Evolutionary conservation across 495 filamentous ascomycete species (phyloP).

Genomic region (Penicillium ucsense): DNA sequence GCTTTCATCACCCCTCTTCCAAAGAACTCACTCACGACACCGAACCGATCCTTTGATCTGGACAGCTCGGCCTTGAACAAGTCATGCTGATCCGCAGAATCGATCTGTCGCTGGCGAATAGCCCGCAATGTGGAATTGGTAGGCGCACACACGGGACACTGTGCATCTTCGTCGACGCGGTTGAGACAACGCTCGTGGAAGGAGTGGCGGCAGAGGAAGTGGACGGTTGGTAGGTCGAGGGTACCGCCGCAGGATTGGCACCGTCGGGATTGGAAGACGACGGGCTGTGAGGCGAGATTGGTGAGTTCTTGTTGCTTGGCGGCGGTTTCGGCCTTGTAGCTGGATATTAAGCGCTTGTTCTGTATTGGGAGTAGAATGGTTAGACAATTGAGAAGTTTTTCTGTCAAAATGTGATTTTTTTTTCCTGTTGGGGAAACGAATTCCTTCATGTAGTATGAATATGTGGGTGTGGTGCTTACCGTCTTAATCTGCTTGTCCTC

Average conservation of each 20-base stretch:
- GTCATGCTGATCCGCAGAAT: slow-evolving; percentile 81
- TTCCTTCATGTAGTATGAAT: no score
- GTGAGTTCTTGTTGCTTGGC: slow-evolving; percentile 67
- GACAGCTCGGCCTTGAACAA: slow-evolving; percentile 74
- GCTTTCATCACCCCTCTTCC: slow-evolving; percentile 77
- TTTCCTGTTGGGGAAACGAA: no score
- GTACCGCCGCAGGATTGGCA: slow-evolving; percentile 68
- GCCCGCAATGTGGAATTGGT: slow-evolving; percentile 80
- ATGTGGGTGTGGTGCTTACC: slow-evolving; percentile 20
- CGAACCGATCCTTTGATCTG: slow-evolving; percentile 76
- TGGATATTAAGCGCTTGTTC: slow-evolving; percentile 73
- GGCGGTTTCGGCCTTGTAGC: slow-evolving; percentile 80
- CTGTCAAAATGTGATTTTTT: neutral
- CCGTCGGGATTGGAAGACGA: slow-evolving; percentile 80
- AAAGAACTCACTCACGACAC: slow-evolving; percentile 86
- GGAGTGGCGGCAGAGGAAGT: slow-evolving; percentile 93
- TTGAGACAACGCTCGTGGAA: slow-evolving; percentile 86
- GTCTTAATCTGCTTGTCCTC: slow-evolving; percentile 76
- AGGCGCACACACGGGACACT: slow-evolving; percentile 76
- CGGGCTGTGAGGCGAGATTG: slow-evolving; percentile 65
- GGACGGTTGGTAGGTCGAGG: slow-evolving; percentile 79
- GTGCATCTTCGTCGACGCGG: slow-evolving; percentile 53
- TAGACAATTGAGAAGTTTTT: slow-evolving; percentile 6
- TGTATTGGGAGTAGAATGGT: slow-evolving; percentile 14
- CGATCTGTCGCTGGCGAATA: slow-evolving; percentile 76